Base-by-base conservation (phyloP, 2,329 filamentous ascomycete species). In the Leptographium flavum region DNA sequence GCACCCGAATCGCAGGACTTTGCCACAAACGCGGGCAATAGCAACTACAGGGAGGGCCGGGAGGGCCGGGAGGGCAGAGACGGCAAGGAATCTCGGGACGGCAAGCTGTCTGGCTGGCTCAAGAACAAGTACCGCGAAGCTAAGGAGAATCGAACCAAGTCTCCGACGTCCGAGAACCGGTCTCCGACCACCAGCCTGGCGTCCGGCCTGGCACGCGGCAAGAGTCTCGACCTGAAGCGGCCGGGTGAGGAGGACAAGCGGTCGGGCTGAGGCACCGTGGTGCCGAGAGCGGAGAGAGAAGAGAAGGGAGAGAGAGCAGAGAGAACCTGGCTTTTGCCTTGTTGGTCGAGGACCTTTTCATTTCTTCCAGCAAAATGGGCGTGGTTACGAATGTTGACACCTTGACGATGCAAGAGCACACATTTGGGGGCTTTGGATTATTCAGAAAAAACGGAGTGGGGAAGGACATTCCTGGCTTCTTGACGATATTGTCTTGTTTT, bases 51-150 rank as follows among this genome's bases (percentile, higher is more conserved):
- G n/a, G n/a, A n/a, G n/a, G n/a, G n/a, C n/a, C n/a, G n/a, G 23
- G 43, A 43, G 23, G 22, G 31, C 40, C n/a, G 19, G 22, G 43
- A 43, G 23, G 22, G 31, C 40, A 43, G 38, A 19, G 43, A 50
- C 14, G 57, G 56, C 47, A 56, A 49, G 33, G 27, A 60, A 55
- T 41, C n/a, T 3, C 63, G 57, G 43, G 68, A 73, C 3, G 71
- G 72, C 3, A 47, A 48, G 49, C 64, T 74, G 9, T 63, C 76
- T 8, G 69, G 69, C 39, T 77, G 74, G 74, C 71, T 78, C 51
- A 75, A 69, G 56, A 71, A 63, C 57, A 78, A 78, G 56, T 75
- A 76, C 55, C 70, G 73, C 23, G 74, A 74, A 54, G 70, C 70
- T 43, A 77, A 75, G 57, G 74, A 76, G 51, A 73, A 62, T 36